Evolutionary conservation across 495 filamentous ascomycete species (phyloP).

Genomic region (Xylaria curta): DNA sequence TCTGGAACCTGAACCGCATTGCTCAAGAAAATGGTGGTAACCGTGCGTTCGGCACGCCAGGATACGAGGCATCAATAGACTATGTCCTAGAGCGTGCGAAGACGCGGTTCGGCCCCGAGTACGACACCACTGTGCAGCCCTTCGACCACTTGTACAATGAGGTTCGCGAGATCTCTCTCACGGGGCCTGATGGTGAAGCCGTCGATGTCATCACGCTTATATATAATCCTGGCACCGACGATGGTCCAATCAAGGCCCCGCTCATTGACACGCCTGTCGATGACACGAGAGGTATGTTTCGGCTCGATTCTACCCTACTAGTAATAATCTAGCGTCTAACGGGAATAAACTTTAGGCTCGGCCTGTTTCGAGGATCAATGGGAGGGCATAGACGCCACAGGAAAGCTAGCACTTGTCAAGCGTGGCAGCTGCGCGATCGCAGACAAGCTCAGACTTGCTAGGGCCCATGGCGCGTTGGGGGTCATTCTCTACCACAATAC

Average conservation of each 20-base stretch:
- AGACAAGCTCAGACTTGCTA: constrained; percentile 35
- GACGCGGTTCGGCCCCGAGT: constrained; percentile 40
- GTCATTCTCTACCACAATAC: constrained; percentile 42
- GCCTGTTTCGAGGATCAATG: constrained; percentile 46
- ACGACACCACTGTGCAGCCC: constrained; percentile 33
- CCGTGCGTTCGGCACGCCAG: constrained; percentile 48
- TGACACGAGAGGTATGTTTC: constrained; percentile 29
- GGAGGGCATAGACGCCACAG: constrained; percentile 43
- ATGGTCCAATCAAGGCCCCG: constrained; percentile 22
- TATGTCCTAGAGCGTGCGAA: constrained; percentile 45
- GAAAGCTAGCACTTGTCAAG: constrained; percentile 48
- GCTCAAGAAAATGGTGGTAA: constrained; percentile 44
- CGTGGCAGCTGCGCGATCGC: constrained; percentile 46
- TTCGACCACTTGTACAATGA: constrained; percentile 37
- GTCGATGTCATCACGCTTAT: constrained; percentile 27
- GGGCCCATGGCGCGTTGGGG: constrained; percentile 33
- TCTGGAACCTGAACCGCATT: constrained; percentile 46
- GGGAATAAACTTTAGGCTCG: constrained; percentile 11
- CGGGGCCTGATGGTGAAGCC: constrained; percentile 36
- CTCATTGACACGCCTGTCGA: constrained; percentile 31
- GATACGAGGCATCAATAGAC: constrained; percentile 46
- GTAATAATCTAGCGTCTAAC: neutral
- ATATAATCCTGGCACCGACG: constrained; percentile 27
- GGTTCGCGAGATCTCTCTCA: constrained; percentile 39
- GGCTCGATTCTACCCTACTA: neutral